Evolutionary conservation across 2,329 filamentous ascomycete species (phyloP), one percentile per base, ranked within the genome.

Genomic region (Ophiosphaerella narmari): DNA sequence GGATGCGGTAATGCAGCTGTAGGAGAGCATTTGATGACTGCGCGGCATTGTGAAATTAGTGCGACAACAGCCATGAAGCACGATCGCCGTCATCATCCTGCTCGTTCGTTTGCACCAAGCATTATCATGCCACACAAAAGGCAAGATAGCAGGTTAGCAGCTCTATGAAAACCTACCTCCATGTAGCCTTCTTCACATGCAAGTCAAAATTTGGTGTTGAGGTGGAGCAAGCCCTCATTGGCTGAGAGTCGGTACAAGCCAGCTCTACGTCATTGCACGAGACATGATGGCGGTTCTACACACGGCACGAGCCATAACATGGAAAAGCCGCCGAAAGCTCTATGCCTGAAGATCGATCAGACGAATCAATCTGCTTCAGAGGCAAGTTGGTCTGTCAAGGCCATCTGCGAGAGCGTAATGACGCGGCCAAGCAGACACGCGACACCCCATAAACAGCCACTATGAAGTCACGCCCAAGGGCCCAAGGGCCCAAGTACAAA

Each of bases 341-440:
- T 44, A 54, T 60, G 50, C 47, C 46, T 57, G 54, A 55, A 51
- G 46, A 57, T 55, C 43, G 31, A 18, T 5, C 39, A 32, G 24
- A 12, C 8, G 23, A 14, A 33, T 26, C 39, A 32, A 24, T 35
- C 11, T 13, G 26, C n/a, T 39, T 14, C 16, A 29, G 8, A 31
- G 34, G 31, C 16, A 26, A 35, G n/a, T 29, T 11, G 11, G 26
- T 7, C 6, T 9, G 26, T 29, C 7, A 29, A 8, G 26, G 26
- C 26, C 26, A 29, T 29, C 26, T 29, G 11, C 6, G 11, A 7
- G 11, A 11, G 26, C 26, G 26, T 11, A 4, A 29, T 11, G 26
- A 9, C 11, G 26, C 7, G 26, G 26, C 11, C 26, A 29, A 29
- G 11, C 26, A 29, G 23, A 53, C 42, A 49, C 39, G 46, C 52